phyloP scores from a whole-genome alignment of 176 grass and related monocot genomes.

The Luzula sylvatica region DNA sequence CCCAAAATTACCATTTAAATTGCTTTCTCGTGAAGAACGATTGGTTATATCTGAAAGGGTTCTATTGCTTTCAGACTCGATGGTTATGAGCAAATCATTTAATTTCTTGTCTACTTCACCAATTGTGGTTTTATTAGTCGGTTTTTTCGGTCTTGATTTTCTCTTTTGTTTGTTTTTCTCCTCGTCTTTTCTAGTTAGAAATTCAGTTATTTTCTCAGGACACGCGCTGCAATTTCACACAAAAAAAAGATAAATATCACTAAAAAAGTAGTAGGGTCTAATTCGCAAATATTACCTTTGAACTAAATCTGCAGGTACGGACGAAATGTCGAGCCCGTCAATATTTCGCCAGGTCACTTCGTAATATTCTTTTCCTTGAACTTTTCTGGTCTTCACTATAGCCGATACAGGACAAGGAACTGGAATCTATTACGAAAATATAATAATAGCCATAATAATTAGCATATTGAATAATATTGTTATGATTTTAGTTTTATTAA shows the following conservation, averaged over 20 bases:
- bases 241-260: too few relatives aligned
- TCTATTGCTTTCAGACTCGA: constrained; percentile 35
- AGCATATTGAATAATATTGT: too few relatives aligned
- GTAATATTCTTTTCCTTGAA: constrained; percentile 61
- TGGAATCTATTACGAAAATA: constrained; percentile 44
- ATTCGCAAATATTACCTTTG: constrained; percentile 35
- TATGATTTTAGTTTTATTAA: too few relatives aligned
- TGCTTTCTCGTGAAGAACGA: constrained; percentile 8
- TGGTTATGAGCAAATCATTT: constrained; percentile 39
- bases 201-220: constrained; percentile 72
- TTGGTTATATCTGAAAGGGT: constrained; percentile 8
- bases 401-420: constrained; percentile 66
- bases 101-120: constrained; percentile 48
- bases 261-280: background rate
- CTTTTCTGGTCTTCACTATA: constrained; percentile 61
- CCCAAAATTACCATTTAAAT: background rate
- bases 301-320: constrained; percentile 61
- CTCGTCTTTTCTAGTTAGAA: constrained; percentile 64
- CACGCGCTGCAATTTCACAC: constrained; percentile 46
- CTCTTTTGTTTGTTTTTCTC: constrained; percentile 50
- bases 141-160: constrained; percentile 47
- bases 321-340: constrained; percentile 49
- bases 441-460: too few relatives aligned
- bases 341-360: constrained; percentile 77
- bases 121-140: constrained; percentile 25